phyloP scores from a whole-genome alignment of 495 filamentous ascomycete genomes.

The Penicillium bialowiezense region DNA sequence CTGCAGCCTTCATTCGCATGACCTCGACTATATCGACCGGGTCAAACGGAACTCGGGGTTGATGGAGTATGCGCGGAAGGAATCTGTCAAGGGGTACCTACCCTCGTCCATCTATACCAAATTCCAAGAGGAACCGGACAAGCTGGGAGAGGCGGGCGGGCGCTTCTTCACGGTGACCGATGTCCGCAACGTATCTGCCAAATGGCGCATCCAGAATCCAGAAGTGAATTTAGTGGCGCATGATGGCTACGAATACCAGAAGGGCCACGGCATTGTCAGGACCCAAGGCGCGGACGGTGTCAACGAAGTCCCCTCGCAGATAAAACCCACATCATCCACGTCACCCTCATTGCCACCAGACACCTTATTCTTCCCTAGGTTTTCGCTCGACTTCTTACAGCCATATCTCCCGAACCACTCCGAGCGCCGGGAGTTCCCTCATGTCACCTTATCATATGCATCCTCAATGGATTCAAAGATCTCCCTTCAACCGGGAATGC shows the following conservation, averaged over 20 bases:
- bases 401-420: constrained; percentile 43
- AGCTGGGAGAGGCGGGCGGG: constrained; percentile 48
- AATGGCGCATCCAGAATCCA: constrained; percentile 51
- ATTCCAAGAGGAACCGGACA: constrained; percentile 46
- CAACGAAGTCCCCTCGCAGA: constrained; percentile 10
- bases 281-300: constrained; percentile 16
- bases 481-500: constrained; percentile 68
- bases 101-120: constrained; percentile 52
- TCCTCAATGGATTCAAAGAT: constrained; percentile 83
- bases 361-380: constrained; percentile 44
- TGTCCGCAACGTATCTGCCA: constrained; percentile 50
- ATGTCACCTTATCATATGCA: constrained; percentile 81
- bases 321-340: constrained; percentile 13
- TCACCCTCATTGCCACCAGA: constrained; percentile 38
- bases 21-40: constrained; percentile 50
- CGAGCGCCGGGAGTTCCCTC: constrained; percentile 35
- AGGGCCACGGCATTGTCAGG: constrained; percentile 49
- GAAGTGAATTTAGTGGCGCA: constrained; percentile 46
- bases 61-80: constrained; percentile 49
- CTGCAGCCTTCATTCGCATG: constrained; percentile 44
- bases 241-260: constrained; percentile 51
- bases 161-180: constrained; percentile 50
- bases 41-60: constrained; percentile 52
- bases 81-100: constrained; percentile 51
- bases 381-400: constrained; percentile 44